Percentiles rank a stretch among this genome's conserved stretches.
These are phyloP conservation scores for Ceratobasidium sp. DNA, from an alignment of 1,284 basidiomycete species.

Conservation along the genomic window DNA sequence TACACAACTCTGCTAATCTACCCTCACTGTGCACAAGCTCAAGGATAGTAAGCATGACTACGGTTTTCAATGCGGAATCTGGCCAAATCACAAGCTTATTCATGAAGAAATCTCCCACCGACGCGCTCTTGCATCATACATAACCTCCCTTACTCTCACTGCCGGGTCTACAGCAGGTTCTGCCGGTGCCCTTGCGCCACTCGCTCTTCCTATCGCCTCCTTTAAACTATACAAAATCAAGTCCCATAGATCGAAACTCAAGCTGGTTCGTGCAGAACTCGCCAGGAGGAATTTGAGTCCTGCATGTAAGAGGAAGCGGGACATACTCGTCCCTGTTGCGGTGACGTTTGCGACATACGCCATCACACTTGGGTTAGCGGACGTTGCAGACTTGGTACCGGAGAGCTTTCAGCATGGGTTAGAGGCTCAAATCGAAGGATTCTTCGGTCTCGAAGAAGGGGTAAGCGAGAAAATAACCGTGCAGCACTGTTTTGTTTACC, in stretches of 20 bases:
- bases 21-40: background rate
- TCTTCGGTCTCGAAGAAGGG: constrained; percentile 20
- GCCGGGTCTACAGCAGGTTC: constrained; percentile 21
- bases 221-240: constrained; percentile 44
- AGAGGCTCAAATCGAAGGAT: background rate
- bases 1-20: background rate
- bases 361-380: constrained; percentile 41
- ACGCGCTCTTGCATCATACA: constrained; percentile 36
- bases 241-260: constrained; percentile 29
- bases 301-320: constrained; percentile 24
- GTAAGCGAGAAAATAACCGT: background rate
- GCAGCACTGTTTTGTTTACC: background rate
- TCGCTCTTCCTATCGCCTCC: constrained; percentile 35
- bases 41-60: background rate
- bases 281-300: constrained; percentile 7
- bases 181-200: background rate
- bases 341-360: constrained; percentile 19
- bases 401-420: constrained; percentile 13
- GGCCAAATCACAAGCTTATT: constrained; percentile 32
- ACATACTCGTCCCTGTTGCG: constrained; percentile 38
- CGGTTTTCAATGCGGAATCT: background rate
- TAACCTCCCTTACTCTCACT: constrained; percentile 38
- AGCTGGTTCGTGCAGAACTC: constrained; percentile 32
- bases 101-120: constrained; percentile 32
- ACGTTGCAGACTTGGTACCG: constrained; percentile 36